Evolutionary conservation across 164 flowering plant species (phyloP).

Genomic region (Brasenia schreberi): DNA sequence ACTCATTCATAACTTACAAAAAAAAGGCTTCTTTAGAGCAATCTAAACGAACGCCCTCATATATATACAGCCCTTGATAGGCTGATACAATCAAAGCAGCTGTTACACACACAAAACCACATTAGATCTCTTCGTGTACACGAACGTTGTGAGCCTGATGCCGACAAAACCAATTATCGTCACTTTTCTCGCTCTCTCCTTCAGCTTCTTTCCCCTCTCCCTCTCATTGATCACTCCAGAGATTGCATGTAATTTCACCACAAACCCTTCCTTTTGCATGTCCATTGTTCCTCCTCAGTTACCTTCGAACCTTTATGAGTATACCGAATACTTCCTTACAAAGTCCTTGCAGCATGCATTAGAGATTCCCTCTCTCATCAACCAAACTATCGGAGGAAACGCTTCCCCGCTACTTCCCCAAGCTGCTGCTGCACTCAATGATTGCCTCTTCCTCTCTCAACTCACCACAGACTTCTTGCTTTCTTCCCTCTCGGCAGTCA

Average conservation of each 20-base stretch:
- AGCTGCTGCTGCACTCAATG: constrained; percentile 7
- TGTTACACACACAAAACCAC: too few species aligned
- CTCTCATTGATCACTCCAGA: not conserved
- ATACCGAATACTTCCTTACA: not conserved
- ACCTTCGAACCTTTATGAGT: not conserved
- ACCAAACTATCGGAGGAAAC: not conserved
- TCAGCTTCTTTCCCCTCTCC: not conserved
- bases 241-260: constrained; percentile 6
- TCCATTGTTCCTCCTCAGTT: constrained; percentile 4
- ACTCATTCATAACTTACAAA: too few species aligned
- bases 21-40: too few species aligned
- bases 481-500: not conserved
- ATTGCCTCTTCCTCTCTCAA: constrained; percentile 7
- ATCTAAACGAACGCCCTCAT: too few species aligned
- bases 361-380: not conserved
- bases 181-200: constrained; percentile 3
- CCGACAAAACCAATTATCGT: too few species aligned
- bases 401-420: not conserved
- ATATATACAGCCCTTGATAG: too few species aligned
- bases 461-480: constrained; percentile 8
- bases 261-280: constrained; percentile 8
- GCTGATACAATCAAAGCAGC: too few species aligned
- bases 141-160: too few species aligned
- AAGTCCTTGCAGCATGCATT: not conserved
- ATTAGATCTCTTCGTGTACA: too few species aligned